Conservation (phyloP, 495 filamentous ascomycete species). For the Cryomyces minteri region DNA sequence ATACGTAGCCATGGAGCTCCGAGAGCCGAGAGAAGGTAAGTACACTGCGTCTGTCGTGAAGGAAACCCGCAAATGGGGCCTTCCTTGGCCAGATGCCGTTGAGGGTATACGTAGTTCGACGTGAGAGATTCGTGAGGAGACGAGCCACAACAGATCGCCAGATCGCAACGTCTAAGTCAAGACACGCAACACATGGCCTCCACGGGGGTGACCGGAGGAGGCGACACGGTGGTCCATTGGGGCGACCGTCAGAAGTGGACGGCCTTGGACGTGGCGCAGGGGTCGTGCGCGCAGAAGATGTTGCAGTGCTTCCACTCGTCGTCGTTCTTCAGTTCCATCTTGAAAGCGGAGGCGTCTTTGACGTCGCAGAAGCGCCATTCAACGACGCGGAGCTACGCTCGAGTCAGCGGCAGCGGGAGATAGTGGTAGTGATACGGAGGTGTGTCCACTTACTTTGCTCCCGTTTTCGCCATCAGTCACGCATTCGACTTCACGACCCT, state of each 20-base stretch:
- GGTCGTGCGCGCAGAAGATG: constrained; percentile 24
- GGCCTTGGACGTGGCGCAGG: constrained; percentile 14
- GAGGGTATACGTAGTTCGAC: no score
- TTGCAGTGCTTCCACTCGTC: constrained; percentile 27
- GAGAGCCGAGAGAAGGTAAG: no score
- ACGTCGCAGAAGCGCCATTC: constrained; percentile 26
- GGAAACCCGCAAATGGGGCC: no score
- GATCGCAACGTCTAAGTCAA: no score
- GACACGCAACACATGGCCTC: no score
- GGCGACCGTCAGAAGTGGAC: background rate
- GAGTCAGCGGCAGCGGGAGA: background rate
- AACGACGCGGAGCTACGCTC: constrained; percentile 17
- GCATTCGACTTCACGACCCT: constrained; percentile 21
- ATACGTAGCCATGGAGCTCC: no score
- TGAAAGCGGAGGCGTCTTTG: constrained; percentile 24
- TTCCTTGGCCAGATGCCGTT: no score
- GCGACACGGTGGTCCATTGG: no score
- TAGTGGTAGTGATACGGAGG: background rate
- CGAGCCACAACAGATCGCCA: no score
- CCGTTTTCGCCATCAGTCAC: constrained; percentile 18
- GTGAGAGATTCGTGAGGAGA: no score
- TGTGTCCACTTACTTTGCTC: constrained; percentile 16
- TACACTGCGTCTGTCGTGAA: no score
- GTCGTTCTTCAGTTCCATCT: constrained; percentile 15
- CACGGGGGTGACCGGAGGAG: no score